Percentiles rank a stretch among this genome's conserved stretches.
These are phyloP conservation scores for Alternaria ventricosa DNA, from an alignment of 2,329 filamentous ascomycete genomes.

Conservation along the genomic window DNA sequence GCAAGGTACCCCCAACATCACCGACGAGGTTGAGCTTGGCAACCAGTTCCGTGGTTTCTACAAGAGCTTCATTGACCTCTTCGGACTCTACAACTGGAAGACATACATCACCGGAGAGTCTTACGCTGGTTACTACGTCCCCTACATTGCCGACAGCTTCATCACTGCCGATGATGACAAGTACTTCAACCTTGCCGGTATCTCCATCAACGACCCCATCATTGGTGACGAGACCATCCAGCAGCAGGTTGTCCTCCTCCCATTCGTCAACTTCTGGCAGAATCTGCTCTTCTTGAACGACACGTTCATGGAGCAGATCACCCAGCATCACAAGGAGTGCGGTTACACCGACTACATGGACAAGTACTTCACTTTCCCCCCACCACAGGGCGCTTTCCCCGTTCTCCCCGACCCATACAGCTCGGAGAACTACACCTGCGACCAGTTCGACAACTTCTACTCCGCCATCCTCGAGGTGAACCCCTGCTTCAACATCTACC, in stretches of 20 bases:
- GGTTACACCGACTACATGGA: constrained; percentile 32
- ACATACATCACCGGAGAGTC: constrained; percentile 63
- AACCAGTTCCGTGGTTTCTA: constrained; percentile 58
- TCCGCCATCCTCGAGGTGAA: constrained; percentile 52
- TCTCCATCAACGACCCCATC: constrained; percentile 58
- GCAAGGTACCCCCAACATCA: constrained; percentile 54
- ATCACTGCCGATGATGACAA: constrained; percentile 59
- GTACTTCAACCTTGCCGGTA: constrained; percentile 60
- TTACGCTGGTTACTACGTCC: constrained; percentile 64
- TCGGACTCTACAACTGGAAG: constrained; percentile 60
- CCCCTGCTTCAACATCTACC: constrained; percentile 60
- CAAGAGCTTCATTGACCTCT: constrained; percentile 63
- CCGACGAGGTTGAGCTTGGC: constrained; percentile 55
- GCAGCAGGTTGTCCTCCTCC: constrained; percentile 44
- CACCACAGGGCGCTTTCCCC: constrained; percentile 43
- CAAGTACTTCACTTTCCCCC: constrained; percentile 51
- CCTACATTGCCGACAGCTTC: constrained; percentile 64
- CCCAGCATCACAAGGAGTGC: constrained; percentile 37
- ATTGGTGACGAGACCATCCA: constrained; percentile 52
- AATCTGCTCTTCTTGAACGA: constrained; percentile 53
- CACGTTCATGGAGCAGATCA: constrained; percentile 48
- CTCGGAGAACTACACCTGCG: constrained; percentile 42
- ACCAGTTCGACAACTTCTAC: constrained; percentile 51
- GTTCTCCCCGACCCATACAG: constrained; percentile 31
- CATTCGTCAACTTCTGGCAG: constrained; percentile 50